phyloP scores from a whole-genome alignment of 2,329 filamentous ascomycete genomes.

The Beauveria bassiana region DNA sequence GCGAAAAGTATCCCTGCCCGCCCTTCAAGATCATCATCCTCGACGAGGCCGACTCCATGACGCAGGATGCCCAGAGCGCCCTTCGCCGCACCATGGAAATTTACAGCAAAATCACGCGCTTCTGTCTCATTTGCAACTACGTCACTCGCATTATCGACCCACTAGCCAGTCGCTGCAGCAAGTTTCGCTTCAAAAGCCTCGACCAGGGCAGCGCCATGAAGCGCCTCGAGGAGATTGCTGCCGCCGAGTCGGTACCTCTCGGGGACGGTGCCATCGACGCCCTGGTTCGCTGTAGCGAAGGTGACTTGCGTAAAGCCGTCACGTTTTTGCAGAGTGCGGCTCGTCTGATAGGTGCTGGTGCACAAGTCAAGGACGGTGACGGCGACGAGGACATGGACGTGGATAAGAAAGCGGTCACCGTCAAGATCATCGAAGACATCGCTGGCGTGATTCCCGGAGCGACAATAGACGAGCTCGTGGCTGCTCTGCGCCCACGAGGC shows the following conservation, averaged over 20 bases:
- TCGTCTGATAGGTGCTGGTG: constrained; percentile 66
- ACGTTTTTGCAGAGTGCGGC: constrained; percentile 95
- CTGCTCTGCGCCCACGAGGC: constrained; percentile 67
- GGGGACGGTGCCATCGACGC: constrained; percentile 76
- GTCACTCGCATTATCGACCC: constrained; percentile 98
- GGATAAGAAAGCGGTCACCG: constrained; percentile 57
- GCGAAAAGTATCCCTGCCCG: constrained; percentile 76
- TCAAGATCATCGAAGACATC: constrained; percentile 84
- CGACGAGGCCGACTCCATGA: constrained; percentile 98
- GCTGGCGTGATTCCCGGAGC: constrained; percentile 80
- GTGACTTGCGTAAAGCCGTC: constrained; percentile 91
- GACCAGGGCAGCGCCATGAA: constrained; percentile 77
- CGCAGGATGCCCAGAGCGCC: constrained; percentile 91
- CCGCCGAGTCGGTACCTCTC: constrained; percentile 65
- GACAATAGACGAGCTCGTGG: constrained; percentile 62
- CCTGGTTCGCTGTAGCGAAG: constrained; percentile 80
- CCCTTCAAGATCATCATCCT: constrained; percentile 99
- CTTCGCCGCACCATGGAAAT: constrained; percentile 96
- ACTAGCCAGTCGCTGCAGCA: constrained; percentile 84
- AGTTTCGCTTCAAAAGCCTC: constrained; percentile 95
- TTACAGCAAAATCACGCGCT: constrained; percentile 91
- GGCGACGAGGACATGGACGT: constrained; percentile 56
- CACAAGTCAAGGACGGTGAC: constrained; percentile 36
- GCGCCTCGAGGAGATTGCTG: constrained; percentile 75
- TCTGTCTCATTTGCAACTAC: constrained; percentile 98